phyloP scores from a whole-genome alignment of 805 yeast genomes.

The Hanseniaspora guilliermondii region DNA sequence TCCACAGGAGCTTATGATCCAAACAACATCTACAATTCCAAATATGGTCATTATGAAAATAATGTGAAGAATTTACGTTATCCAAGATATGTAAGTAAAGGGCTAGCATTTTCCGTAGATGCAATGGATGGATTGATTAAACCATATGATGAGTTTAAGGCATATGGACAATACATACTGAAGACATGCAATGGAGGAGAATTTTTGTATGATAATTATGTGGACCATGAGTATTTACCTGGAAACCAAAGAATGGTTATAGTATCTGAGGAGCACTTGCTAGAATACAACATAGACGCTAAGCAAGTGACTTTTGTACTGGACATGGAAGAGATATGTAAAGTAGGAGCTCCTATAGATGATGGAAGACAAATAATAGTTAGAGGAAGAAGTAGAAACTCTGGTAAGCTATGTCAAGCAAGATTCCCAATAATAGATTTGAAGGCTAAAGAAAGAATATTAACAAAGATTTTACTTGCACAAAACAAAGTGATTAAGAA shows the following conservation, averaged over 20 bases:
- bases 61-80: conserved; percentile 68
- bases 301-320: conserved; percentile 5
- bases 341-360: conserved; percentile 13
- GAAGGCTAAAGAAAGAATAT: conserved; percentile 5
- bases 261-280: conserved; percentile 11
- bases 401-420: conserved; percentile 1
- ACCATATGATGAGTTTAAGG: conserved; percentile 65
- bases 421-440: conserved; percentile 12
- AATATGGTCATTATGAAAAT: conserved; percentile 30
- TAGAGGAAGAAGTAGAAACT: background rate
- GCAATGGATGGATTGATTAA: conserved; percentile 54
- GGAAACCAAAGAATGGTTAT: conserved; percentile 13
- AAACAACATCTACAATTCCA: conserved; percentile 2
- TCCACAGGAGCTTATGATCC: conserved; percentile 39
- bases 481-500: conserved; percentile 10
- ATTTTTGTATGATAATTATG: conserved; percentile 56
- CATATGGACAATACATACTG: conserved; percentile 91
- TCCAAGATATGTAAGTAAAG: conserved; percentile 54
- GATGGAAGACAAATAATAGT: conserved; percentile 14
- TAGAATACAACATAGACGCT: conserved; percentile 3
- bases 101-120: conserved; percentile 7
- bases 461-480: conserved; percentile 8
- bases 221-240: conserved; percentile 48
- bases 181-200: conserved; percentile 73
- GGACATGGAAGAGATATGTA: conserved; percentile 13